These are phyloP conservation scores for Zalaria obscura DNA, from an alignment of 2,329 filamentous ascomycete genomes.

Conservation along the genomic window DNA sequence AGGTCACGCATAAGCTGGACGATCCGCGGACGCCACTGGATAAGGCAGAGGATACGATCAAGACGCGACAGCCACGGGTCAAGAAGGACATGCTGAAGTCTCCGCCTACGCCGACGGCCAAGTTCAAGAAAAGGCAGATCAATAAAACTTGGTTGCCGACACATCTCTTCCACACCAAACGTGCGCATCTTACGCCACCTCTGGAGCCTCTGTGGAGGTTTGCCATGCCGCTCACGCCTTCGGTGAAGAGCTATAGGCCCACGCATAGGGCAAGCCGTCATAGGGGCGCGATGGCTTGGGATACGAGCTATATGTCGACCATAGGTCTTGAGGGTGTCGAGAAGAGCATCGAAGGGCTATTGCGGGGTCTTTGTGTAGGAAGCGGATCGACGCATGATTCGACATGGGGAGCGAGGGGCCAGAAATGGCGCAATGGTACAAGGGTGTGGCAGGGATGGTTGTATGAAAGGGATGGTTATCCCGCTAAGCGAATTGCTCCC, in stretches of 20 bases:
- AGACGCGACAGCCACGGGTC: conserved; percentile 44
- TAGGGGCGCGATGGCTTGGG: conserved; percentile 74
- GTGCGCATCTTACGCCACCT: conserved; percentile 74
- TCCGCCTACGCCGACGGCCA: conserved; percentile 46
- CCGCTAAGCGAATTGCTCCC: conserved; percentile 49
- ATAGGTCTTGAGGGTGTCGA: conserved; percentile 60
- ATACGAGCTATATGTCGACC: conserved; percentile 87
- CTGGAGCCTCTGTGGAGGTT: conserved; percentile 80
- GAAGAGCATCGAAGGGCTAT: conserved; percentile 47
- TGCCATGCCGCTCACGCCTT: conserved; percentile 69
- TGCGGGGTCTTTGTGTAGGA: conserved; percentile 51
- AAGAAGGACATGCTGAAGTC: conserved; percentile 56
- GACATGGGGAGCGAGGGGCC: conserved; percentile 46
- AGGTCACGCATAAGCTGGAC: conserved; percentile 3
- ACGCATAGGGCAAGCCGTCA: conserved; percentile 68
- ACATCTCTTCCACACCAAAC: conserved; percentile 85
- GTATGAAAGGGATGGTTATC: conserved; percentile 38
- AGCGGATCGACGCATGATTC: conserved; percentile 6
- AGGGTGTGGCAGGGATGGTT: conserved; percentile 44
- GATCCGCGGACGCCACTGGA: conserved; percentile 8
- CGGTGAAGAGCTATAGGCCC: conserved; percentile 76
- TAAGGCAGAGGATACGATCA: conserved; percentile 14
- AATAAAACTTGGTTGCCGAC: conserved; percentile 92
- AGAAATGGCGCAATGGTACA: conserved; percentile 56
- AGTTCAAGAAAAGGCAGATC: conserved; percentile 72